Evolutionary conservation across 1,139 yeast species (phyloP).

Genomic region (Ogataea hybrid): DNA sequence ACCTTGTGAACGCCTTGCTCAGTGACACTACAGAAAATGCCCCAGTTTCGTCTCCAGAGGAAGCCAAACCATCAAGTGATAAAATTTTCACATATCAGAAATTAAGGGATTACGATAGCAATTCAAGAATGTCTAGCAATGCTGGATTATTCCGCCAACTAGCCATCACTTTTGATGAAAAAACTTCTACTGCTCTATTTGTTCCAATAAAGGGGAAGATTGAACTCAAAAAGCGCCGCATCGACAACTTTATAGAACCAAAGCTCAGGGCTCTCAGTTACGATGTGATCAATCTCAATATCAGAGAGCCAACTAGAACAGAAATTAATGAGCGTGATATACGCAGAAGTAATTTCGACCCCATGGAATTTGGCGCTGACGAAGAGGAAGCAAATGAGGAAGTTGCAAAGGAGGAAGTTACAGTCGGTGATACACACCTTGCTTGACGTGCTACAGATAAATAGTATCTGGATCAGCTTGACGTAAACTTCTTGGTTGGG

Average conservation of each 20-base stretch:
- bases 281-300: constrained; percentile 52
- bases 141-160: constrained; percentile 54
- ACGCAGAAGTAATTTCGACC: constrained; percentile 68
- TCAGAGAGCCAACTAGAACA: constrained; percentile 71
- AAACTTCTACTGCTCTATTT: constrained; percentile 59
- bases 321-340: constrained; percentile 70
- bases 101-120: constrained; percentile 79
- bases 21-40: constrained; percentile 43
- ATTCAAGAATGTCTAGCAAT: constrained; percentile 51
- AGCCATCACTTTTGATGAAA: constrained; percentile 50
- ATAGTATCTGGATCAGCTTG: no score
- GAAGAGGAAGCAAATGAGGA: constrained; percentile 32
- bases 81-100: constrained; percentile 58
- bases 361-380: constrained; percentile 61
- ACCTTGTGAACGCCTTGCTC: constrained; percentile 34
- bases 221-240: constrained; percentile 82
- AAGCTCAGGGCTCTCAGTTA: constrained; percentile 39
- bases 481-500: no score
- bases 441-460: no score
- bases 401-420: neutral
- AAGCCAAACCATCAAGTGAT: constrained; percentile 35
- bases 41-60: constrained; percentile 39
- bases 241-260: constrained; percentile 45
- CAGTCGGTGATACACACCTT: no score
- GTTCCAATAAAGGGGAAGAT: constrained; percentile 77